A percentile compares a stretch with the other conserved stretches of the same genome.
Conservation (phyloP, 306 rosid genomes). For the Vicia faba region DNA sequence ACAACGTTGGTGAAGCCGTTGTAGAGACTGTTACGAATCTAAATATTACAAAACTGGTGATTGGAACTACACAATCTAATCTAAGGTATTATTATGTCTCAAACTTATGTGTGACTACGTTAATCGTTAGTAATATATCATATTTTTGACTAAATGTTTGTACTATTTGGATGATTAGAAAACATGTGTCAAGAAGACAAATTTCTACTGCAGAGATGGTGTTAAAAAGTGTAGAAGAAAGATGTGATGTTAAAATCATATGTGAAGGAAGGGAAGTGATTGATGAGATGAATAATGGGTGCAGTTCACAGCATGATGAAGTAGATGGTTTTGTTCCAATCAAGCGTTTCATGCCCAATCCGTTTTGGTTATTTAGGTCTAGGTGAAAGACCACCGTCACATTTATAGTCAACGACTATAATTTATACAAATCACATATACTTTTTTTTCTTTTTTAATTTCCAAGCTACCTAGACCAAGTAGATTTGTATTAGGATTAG, state of each 20-base stretch:
- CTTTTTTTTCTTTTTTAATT: too few species aligned
- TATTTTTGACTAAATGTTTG: constrained; percentile 22
- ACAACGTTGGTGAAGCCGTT: constrained; percentile 40
- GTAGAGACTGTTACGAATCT: constrained; percentile 26
- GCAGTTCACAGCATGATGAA: constrained; percentile 5
- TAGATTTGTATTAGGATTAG: too few species aligned
- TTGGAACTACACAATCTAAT: constrained; percentile 36
- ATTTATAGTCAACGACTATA: too few species aligned
- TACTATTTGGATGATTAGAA: constrained; percentile 27
- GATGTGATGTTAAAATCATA: constrained; percentile 44
- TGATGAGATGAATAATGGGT: constrained; percentile 10
- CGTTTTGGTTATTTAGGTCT: too few species aligned
- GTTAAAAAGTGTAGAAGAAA: constrained; percentile 31
- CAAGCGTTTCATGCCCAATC: too few species aligned
- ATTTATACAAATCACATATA: too few species aligned
- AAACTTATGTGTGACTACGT: too few species aligned
- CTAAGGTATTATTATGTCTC: constrained; percentile 42
- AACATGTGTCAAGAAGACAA: constrained; percentile 18
- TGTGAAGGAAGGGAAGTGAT: constrained; percentile 48
- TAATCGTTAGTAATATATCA: neutral
- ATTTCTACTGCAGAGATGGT: constrained; percentile 31
- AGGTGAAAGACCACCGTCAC: too few species aligned
- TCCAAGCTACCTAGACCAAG: too few species aligned
- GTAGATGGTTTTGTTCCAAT: too few species aligned
- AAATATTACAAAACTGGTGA: constrained; percentile 42